Base-by-base conservation (phyloP, 2,329 filamentous ascomycete genomes). In the Phoma herbarum region DNA sequence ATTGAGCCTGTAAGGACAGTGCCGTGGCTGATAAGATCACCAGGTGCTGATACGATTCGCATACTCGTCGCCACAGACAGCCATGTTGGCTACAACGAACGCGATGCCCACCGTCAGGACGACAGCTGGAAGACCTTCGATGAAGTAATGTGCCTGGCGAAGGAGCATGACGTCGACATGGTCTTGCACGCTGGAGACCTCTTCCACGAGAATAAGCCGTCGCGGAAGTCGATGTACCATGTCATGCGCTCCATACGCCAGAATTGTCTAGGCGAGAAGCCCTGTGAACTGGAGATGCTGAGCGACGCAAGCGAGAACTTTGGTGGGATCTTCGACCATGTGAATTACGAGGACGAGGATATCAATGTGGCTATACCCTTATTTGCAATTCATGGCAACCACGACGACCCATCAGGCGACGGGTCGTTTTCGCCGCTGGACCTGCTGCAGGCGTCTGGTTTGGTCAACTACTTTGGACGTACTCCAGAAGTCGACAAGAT, bases 141-240 rank as follows among this genome's bases (percentile, higher is more conserved):
- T 75, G 95, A 99, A 78, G 88, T 97, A 61, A 92, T 99, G 90
- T 90, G 88, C 64, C 80, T 98, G 41, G 95, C 94, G 20, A 91
- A 90, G 72, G 87, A 89, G 31, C 85, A 90, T 74, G 95, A 99
- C 80, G 95, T 99, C 65, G 95, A 99, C 78, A 98, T 99, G 95
- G 91, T 99, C 0, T 84, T 99, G 2, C 87, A 99, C 4, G 94
- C 90, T 2, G 95, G 95, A 45, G 95, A 99, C 75, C 85, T 99
- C 1, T 99, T 99, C 74, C 96, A 99, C 75, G 94, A 99, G 68
- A 99, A 99, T 77, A 97, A 97, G 71, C 96, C 95, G 3, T 97
- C 93, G 7, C 87, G 95, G 59, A 97, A 97, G 74, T 89, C 93
- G 26, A 91, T 99, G 86, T 98, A 95, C 75, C 92, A 99, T 75